Conservation (phyloP, 73 alveolate genomes). For the Diophrys sp. region DNA sequence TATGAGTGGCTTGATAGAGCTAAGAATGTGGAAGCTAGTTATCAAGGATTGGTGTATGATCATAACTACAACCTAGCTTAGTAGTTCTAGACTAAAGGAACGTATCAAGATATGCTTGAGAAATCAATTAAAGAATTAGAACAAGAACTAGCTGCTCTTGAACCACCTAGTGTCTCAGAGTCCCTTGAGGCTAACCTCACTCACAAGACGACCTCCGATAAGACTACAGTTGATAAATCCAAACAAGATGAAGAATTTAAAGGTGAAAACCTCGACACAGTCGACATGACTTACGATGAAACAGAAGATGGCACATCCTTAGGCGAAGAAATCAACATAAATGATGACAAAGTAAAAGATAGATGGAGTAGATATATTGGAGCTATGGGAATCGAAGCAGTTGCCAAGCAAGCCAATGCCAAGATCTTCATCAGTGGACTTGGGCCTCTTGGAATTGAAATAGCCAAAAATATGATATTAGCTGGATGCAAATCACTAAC, state of each 20-base stretch:
- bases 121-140: conserved; percentile 66
- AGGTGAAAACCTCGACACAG: conserved; percentile 78
- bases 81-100: conserved; percentile 71
- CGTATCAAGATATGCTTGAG: conserved; percentile 52
- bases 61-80: conserved; percentile 89
- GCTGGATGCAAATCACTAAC: conserved; percentile 88
- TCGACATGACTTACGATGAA: conserved; percentile 80
- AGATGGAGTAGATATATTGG: conserved; percentile 97
- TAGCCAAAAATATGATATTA: conserved; percentile 90
- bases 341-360: conserved; percentile 89
- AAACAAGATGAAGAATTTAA: conserved; percentile 50
- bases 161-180: conserved; percentile 51
- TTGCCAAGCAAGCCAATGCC: conserved; percentile 84
- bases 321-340: conserved; percentile 68
- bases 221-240: no score
- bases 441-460: conserved; percentile 91
- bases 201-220: no score
- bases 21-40: conserved; percentile 80
- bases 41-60: conserved; percentile 83
- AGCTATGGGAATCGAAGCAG: conserved; percentile 98
- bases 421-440: conserved; percentile 83
- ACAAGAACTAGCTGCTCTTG: conserved; percentile 62
- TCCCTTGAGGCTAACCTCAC: conserved; percentile 14
- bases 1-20: conserved; percentile 89
- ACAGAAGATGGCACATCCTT: conserved; percentile 32